Base-by-base conservation (phyloP, 768 basidiomycete genomes). In the Kwoniella pini region DNA sequence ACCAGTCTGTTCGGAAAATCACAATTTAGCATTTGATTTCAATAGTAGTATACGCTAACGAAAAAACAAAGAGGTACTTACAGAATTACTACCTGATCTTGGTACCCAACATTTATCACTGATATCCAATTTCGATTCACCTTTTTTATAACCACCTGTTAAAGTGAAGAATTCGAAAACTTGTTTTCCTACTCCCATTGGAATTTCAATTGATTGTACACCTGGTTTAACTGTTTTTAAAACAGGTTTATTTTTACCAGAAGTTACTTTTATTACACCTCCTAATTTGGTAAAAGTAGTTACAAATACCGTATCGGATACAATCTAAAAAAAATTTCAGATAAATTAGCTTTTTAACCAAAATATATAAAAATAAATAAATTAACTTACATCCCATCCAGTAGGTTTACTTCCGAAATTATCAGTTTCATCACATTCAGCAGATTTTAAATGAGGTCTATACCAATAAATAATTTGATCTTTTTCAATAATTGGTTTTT, bases 391-490 rank as follows among this genome's bases (percentile, higher is more conserved):
- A 36, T 76, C 72, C 64, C 65, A 74, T 13, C 78, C 78, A 19
- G 64, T 67, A 21, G 78, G 78, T 33, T 68, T 71, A 5, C 64
- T 43, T 2, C 69, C 67, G 54, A 68, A 74, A 53, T 71, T 75
- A 54, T 79, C 77, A 21, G 77, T 72, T 10, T 57, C 51, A 60
- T 77, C 77, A 46, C 78, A 79, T 27, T 61, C 42, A 0, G 70
- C 75, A 33, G 52, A 56, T 61, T 76, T 77, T 26, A 76, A 56
- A 19, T 70, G 71, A 9, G 75, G 76, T 46, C 78, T 64, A 57
- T 79, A 71, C 74, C 75, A 77, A 57, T 75, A 76, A 19, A 77
- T 57, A 31, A 77, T 51, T 63, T 71, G 69, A 22, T 79, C 77
- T 19, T 68, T 62, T 9, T 70, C 63, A 51, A 76, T 65, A 27